Evolutionary conservation across 495 filamentous ascomycete species (phyloP), one percentile per base, ranked within the genome.

Genomic region (Pyrenula massariospora): DNA sequence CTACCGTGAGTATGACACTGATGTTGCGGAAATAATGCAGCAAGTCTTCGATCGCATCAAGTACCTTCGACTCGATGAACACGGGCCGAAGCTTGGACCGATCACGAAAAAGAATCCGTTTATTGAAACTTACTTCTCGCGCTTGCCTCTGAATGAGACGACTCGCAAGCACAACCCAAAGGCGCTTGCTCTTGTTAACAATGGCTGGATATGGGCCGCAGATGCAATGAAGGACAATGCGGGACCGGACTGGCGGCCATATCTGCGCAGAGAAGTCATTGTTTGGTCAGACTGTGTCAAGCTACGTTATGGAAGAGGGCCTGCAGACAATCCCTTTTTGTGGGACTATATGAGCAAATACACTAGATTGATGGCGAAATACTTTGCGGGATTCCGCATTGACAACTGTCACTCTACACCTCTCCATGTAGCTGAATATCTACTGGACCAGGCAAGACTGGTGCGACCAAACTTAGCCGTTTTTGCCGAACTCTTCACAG

Each of bases 211-310:
- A 20, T 99, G 94, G 94, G 90, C 88, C 59, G 91, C 93, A 12
- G 90, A 95, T 65, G 91, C 90, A 0, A 80, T 97, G 70, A 82
- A 86, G 22, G 94, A 99, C 68, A 92, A 96, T 66, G 94, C 94
- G 19, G 94, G 94, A 0, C 85, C 88, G 0, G 69, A 86, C 48
- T 96, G 92, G 1, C 85, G 84, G 48, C 88, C 92, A 36, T 99
- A 99, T 63, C 78, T 97, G 3, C 83, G 90, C 22, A 82, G 94
- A 48, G 90, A 99, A 68, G 89, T 99, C 53, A 97, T 99, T 60
- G 87, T 95, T 42, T 99, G 94, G 94, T 88, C 89, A 19, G 94
- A 99, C 65, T 99, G 94, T 70, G 93, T 96, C 8, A 99, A 97
- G 75, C 81, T 99, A 20, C 84, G 94, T 10, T 99, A 96, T 65